phyloP scores from a whole-genome alignment of 164 flowering plant genomes.

The Chimonanthus salicifolius region DNA sequence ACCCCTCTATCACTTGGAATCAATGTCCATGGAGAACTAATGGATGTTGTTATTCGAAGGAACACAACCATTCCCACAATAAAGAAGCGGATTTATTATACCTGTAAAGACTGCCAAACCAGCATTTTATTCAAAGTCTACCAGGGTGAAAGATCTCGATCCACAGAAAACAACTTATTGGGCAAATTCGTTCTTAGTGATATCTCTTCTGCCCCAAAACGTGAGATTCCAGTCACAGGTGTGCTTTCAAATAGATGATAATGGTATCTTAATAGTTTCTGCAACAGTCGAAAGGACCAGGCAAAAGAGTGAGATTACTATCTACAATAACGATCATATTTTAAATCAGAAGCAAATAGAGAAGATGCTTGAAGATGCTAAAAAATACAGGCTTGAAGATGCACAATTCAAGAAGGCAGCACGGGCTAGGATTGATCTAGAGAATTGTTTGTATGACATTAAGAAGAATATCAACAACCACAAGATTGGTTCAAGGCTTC shows the following conservation, averaged over 20 bases:
- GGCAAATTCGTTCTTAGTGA: neutral
- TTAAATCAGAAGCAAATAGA: neutral
- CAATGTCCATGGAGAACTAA: neutral
- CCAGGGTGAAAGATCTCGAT: neutral
- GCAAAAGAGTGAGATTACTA: neutral
- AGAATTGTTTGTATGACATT: neutral
- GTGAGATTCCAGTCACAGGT: neutral
- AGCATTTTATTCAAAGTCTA: neutral
- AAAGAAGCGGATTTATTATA: neutral
- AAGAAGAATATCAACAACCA: neutral
- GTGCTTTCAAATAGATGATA: neutral
- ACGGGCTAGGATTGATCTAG: neutral
- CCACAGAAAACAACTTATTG: neutral
- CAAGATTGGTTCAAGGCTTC: neutral
- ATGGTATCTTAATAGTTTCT: constrained; percentile 1
- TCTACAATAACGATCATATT: neutral
- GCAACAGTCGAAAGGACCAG: neutral
- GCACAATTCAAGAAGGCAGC: neutral
- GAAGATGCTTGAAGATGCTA: constrained; percentile 3
- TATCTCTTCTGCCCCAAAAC: neutral
- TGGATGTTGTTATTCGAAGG: neutral
- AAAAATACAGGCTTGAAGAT: constrained; percentile 2
- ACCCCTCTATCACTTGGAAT: constrained; percentile 3
- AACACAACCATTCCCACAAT: constrained; percentile 9
- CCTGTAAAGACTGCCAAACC: neutral